Conservation (phyloP, 2,329 filamentous ascomycete species). For the Phoma sp. region DNA sequence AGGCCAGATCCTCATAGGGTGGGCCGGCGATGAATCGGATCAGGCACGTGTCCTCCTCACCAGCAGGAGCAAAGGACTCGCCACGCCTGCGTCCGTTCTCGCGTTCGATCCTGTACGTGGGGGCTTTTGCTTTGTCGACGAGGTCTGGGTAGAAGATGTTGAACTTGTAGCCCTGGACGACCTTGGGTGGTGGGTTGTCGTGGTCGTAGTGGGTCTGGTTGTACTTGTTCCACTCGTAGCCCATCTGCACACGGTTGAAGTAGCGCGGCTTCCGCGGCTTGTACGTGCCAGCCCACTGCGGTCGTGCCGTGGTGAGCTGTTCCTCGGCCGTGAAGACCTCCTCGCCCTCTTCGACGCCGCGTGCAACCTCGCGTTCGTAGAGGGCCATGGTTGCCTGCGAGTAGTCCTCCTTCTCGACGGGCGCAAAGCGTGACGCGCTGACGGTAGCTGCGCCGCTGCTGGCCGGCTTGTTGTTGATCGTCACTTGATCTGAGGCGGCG, state of each 20-base stretch:
- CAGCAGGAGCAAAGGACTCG: constrained; percentile 90
- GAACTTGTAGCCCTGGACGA: constrained; percentile 99
- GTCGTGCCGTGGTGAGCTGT: constrained; percentile 70
- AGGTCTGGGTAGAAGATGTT: constrained; percentile 99
- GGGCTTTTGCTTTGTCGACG: constrained; percentile 91
- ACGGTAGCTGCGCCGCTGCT: constrained; percentile 56
- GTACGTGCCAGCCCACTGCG: constrained; percentile 84
- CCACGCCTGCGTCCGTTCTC: constrained; percentile 89
- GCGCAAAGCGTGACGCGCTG: constrained; percentile 73
- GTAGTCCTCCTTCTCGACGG: constrained; percentile 76
- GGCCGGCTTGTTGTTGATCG: constrained; percentile 39
- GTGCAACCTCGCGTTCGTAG: constrained; percentile 91
- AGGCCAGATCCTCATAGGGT: constrained; percentile 96
- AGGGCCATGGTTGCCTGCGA: constrained; percentile 86
- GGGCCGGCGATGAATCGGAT: constrained; percentile 95
- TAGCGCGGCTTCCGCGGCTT: constrained; percentile 91
- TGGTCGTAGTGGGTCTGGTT: constrained; percentile 99
- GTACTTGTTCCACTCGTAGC: constrained; percentile 99
- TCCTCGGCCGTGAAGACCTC: constrained; percentile 95
- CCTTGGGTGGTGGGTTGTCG: constrained; percentile 95
- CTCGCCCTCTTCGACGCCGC: constrained; percentile 90
- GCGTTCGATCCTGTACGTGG: constrained; percentile 93
- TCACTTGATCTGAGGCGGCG: constrained; percentile 37
- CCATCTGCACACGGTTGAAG: constrained; percentile 98
- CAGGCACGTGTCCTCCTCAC: constrained; percentile 95